Evolutionary conservation across 176 grass and related monocot species (phyloP).

Genomic region (Cymbopogon citratus): DNA sequence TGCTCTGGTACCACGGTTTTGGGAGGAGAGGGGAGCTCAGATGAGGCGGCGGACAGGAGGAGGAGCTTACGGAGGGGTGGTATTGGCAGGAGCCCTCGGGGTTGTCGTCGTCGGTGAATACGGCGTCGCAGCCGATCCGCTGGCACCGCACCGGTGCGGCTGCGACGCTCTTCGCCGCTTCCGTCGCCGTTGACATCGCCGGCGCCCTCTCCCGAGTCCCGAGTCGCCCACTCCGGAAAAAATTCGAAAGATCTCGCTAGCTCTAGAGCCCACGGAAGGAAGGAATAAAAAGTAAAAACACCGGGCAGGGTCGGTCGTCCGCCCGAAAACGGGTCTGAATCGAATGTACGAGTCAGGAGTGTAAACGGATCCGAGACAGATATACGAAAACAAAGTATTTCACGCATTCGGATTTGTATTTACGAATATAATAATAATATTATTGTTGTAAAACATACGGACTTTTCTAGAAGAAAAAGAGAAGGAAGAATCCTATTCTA

Average conservation of each 20-base stretch:
- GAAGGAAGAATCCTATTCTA: too few relatives aligned
- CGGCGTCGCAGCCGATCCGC: conserved; percentile 83
- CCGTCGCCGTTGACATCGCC: conserved; percentile 35
- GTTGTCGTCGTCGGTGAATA: conserved; percentile 72
- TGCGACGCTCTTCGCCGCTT: conserved; percentile 42
- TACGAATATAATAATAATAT: too few relatives aligned
- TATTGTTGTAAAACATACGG: too few relatives aligned
- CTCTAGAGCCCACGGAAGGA: background rate
- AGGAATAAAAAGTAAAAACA: too few relatives aligned
- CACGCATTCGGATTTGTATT: too few relatives aligned
- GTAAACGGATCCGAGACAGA: background rate
- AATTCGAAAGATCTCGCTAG: conserved; percentile 4
- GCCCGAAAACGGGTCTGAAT: background rate
- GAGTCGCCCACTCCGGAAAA: background rate
- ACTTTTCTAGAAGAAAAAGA: too few relatives aligned
- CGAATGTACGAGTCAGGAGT: background rate
- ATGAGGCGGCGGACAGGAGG: background rate
- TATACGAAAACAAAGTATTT: background rate
- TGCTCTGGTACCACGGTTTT: too few relatives aligned
- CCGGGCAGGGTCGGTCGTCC: background rate
- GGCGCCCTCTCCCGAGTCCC: background rate
- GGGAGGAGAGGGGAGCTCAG: background rate
- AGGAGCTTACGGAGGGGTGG: conserved; percentile 67
- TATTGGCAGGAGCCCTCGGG: conserved; percentile 75
- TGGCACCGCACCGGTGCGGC: conserved; percentile 58